A percentile compares a stretch with the other conserved stretches of the same genome.
Conservation (phyloP, 73 alveolate species). For the Paramecium caudatum region DNA sequence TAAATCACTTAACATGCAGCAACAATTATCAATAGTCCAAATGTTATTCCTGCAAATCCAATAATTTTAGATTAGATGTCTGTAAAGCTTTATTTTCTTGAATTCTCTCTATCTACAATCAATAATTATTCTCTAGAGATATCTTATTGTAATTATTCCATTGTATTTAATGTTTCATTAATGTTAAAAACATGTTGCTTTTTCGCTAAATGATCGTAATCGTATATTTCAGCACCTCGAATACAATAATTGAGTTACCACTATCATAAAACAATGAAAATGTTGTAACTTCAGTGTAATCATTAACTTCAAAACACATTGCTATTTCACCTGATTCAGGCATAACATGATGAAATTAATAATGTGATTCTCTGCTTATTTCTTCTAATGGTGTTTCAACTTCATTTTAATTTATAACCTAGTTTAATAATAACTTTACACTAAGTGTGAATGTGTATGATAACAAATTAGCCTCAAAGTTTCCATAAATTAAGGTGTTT, state of each 20-base stretch:
- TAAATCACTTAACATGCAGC: conserved; percentile 67
- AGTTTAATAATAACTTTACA: not conserved
- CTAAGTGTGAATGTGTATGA: conserved; percentile 36
- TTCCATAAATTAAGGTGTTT: conserved; percentile 42
- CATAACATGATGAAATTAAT: conserved; percentile 50
- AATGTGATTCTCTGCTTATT: not conserved
- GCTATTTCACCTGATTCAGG: conserved; percentile 38
- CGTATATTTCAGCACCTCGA: conserved; percentile 48
- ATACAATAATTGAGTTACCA: not conserved
- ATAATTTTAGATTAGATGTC: conserved; percentile 18
- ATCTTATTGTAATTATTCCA: conserved; percentile 42
- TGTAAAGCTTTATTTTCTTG: conserved; percentile 1
- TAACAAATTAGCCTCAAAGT: not conserved
- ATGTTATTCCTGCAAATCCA: conserved; percentile 65
- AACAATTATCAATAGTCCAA: conserved; percentile 54
- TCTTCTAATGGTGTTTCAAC: not conserved
- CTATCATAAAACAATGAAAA: conserved; percentile 48
- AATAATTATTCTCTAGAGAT: conserved; percentile 58
- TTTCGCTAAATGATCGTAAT: conserved; percentile 37
- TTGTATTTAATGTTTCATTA: conserved; percentile 29
- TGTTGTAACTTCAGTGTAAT: conserved; percentile 34
- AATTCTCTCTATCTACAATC: conserved; percentile 32
- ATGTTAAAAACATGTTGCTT: conserved; percentile 33
- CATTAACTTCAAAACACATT: conserved; percentile 64
- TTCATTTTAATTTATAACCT: conserved; percentile 21